Conservation (phyloP, 192 early-diverging fungal species). For the Podila verticillata region DNA sequence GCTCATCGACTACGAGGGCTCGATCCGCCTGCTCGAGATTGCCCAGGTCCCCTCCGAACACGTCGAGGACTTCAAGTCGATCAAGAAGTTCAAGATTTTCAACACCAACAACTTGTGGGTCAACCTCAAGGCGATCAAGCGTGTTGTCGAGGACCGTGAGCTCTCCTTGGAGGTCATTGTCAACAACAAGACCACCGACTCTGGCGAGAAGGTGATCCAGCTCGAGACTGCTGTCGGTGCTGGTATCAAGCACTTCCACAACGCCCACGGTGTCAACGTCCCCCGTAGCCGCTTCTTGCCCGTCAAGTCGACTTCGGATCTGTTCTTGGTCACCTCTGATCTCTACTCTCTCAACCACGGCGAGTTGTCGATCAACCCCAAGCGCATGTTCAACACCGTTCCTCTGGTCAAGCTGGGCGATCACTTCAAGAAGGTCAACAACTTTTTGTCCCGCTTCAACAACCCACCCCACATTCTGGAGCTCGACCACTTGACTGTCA, state of each 20-base stretch:
- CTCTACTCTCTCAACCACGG: slow-evolving; percentile 95
- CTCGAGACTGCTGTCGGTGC: slow-evolving; percentile 99
- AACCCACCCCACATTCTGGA: slow-evolving; percentile 95
- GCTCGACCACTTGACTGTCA: slow-evolving; percentile 97
- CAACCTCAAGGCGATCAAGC: slow-evolving; percentile 86
- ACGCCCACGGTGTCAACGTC: slow-evolving; percentile 97
- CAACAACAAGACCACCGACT: slow-evolving; percentile 94
- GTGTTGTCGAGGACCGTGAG: slow-evolving; percentile 76
- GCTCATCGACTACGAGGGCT: slow-evolving; percentile 97
- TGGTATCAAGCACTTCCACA: slow-evolving; percentile 96
- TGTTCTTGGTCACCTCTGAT: slow-evolving; percentile 97
- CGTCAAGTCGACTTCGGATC: slow-evolving; percentile 97
- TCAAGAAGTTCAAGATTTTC: slow-evolving; percentile 99
- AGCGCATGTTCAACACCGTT: slow-evolving; percentile 91
- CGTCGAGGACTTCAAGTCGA: slow-evolving; percentile 97
- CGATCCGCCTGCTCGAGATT: slow-evolving; percentile 94
- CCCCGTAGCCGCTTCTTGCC: slow-evolving; percentile 97
- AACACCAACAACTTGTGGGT: slow-evolving; percentile 97
- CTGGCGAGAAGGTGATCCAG: slow-evolving; percentile 97
- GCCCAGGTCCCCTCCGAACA: slow-evolving; percentile 98
- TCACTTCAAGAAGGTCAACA: slow-evolving; percentile 96
- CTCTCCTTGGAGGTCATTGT: slow-evolving; percentile 95
- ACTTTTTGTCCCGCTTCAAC: slow-evolving; percentile 92
- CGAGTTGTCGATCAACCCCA: slow-evolving; percentile 90
- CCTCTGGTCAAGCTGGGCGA: slow-evolving; percentile 98